A percentile compares a stretch with the other conserved stretches of the same genome.
phyloP scores from a whole-genome alignment of 176 grass and related monocot genomes.

The Lolium multiflorum region DNA sequence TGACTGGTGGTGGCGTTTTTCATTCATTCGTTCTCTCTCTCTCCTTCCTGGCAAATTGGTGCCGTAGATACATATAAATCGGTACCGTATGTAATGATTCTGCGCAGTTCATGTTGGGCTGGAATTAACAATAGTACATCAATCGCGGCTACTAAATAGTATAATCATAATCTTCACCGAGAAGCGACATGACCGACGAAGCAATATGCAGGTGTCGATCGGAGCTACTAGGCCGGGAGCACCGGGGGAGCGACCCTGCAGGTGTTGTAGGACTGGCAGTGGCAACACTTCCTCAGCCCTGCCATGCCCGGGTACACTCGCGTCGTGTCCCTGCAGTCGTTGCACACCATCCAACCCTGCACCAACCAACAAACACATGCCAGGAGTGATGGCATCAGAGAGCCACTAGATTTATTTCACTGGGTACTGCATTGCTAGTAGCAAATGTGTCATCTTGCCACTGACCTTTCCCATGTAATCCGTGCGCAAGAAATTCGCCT shows the following conservation, averaged over 20 bases:
- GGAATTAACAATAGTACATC: conserved; percentile 7
- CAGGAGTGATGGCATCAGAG: neutral
- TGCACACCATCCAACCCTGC: conserved; percentile 90
- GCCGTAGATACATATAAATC: neutral
- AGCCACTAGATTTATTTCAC: neutral
- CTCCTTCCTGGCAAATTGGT: neutral
- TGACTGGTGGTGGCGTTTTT: neutral
- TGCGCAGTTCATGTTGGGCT: conserved; percentile 28
- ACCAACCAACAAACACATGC: neutral
- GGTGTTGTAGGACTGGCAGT: conserved; percentile 85
- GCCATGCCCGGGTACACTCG: conserved; percentile 61
- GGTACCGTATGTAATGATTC: neutral
- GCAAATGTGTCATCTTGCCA: neutral
- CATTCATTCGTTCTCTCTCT: neutral
- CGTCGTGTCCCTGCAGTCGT: conserved; percentile 85
- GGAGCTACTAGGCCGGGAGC: conserved; percentile 22
- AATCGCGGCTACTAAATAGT: neutral
- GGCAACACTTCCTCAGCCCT: conserved; percentile 79
- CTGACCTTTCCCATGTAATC: conserved; percentile 64
- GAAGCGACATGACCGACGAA: neutral
- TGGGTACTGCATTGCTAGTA: neutral
- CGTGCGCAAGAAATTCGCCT: conserved; percentile 50
- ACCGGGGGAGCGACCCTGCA: conserved; percentile 61
- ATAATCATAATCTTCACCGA: neutral
- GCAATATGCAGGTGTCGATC: neutral